Evolutionary conservation across 2,329 filamentous ascomycete species (phyloP), one percentile per base, ranked within the genome.

Genomic region (Alternaria brassicae): DNA sequence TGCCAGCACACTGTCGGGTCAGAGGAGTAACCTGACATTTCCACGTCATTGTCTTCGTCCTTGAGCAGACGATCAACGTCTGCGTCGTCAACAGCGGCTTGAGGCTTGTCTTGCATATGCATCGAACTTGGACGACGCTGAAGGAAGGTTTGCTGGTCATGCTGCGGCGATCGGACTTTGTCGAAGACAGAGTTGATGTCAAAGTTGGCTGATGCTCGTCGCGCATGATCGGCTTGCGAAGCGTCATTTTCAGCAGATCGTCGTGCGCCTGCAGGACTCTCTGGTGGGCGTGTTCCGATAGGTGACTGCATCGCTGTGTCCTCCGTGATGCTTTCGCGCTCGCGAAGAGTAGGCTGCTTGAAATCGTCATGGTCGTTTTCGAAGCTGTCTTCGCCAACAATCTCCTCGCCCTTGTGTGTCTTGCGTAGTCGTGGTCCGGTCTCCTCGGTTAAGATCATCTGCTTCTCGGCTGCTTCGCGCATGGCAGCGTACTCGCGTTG

Each of bases 401-500:
- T 78, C 74, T 98, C 95, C 58, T 97, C 93, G 12, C 95, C 95
- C 78, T 98, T 98, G 81, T 98, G 94, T 2, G 94, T 97, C 67
- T 91, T 88, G 70, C 93, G 87, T 56, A 97, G 89, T 3, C 93
- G 88, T 4, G 93, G 91, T 1, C 87, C 92, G 10, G 72, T 87
- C 13, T 81, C 79, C 36, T 92, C 86, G 60, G 94, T 88, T 32
- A 96, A 85, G 45, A 95, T 93, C 44, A 94, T 91, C 76, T 94
- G 91, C 70, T 93, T 91, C 72, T 95, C 91, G 0, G 88, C 88
- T 61, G 88, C 86, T 50, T 91, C 90, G 76, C 91, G 90, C 84
- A 94, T 88, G 68, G 89, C 87, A 15, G 90, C 90, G 23, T 87
- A 90, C 74, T 92, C 86, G 27, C 85, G 85, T 75, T 97, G 92